Conservation (phyloP, 129 eudicot genomes). For the Deinandra increscens region DNA sequence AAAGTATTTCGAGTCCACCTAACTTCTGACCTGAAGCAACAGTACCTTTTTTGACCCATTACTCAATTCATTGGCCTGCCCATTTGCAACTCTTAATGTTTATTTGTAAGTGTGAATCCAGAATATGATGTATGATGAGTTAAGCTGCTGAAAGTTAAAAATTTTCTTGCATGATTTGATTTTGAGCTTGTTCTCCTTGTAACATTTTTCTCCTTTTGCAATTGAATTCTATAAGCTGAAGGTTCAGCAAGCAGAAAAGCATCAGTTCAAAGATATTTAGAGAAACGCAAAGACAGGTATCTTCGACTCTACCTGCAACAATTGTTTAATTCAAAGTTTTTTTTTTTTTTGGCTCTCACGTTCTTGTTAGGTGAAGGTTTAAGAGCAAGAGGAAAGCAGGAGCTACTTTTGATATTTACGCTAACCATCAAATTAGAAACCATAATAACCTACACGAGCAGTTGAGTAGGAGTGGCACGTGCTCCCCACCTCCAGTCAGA, state of each 20-base stretch:
- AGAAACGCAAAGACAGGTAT: slow-evolving; percentile 82
- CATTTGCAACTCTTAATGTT: neutral
- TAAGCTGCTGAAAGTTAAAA: neutral
- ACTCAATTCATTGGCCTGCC: neutral
- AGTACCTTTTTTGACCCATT: neutral
- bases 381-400: slow-evolving; percentile 82
- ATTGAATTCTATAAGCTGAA: slow-evolving; percentile 36
- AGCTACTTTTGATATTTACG: slow-evolving; percentile 46
- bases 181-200: neutral
- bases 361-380: slow-evolving; percentile 87
- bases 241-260: slow-evolving; percentile 78
- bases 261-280: slow-evolving; percentile 81
- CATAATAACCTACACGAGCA: slow-evolving; percentile 40
- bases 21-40: neutral
- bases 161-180: neutral
- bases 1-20: neutral
- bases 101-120: neutral
- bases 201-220: neutral
- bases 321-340: neutral
- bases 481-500: slow-evolving; percentile 55
- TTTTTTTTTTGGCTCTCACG: slow-evolving; percentile 42
- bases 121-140: slow-evolving; percentile 8
- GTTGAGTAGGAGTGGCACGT: slow-evolving; percentile 45
- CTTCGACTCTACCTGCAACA: slow-evolving; percentile 10
- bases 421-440: slow-evolving; percentile 53